Evolutionary conservation across 495 filamentous ascomycete genomes (phyloP), one percentile per base, ranked within the genome.

Genomic region (Parathielavia appendiculata): DNA sequence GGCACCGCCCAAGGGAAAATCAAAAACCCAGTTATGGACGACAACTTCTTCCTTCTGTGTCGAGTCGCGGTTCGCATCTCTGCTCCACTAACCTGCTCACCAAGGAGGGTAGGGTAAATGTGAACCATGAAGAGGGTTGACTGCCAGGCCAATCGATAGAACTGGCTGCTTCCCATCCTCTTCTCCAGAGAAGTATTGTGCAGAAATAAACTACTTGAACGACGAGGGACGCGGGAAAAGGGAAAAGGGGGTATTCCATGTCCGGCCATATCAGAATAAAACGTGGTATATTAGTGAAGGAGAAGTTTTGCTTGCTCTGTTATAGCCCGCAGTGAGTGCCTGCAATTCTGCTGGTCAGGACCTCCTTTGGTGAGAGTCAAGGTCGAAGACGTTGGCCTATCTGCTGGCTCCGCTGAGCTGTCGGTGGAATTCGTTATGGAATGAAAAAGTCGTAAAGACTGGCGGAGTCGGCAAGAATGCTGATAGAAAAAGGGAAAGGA

Each of bases 241-340:
- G 44, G 51, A 20, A 17, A 59, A 61, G 22, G 23, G 64, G 64
- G 62, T 64, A 66, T 66, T 67, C 59, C 59, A 56, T 56, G 61
- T 48, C 61, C 56, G 40, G 49, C 51, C 58, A 64, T 58, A 35
- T 56, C 49, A 54, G 58, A 52, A 60, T 45, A 62, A 68, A 30
- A 61, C 60, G 56, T 62, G 56, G 52, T 62, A 66, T 60, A 66
- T 59, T 38, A 59, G 52, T 61, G 57, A 44, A 36, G 8, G 50
- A 56, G 57, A 56, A 34, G 30, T 32, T 3, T 10, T 16, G 36
- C 36, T 20, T 35, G 45, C 34, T 47, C 39, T 20, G 32, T 52
- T n/a, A 26, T 16, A 48, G 39, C 46, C 53, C 53, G 57, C 41
- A 45, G 40, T 8, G 45, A 47, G 5, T 17, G 30, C 36, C 50